phyloP scores from a whole-genome alignment of 1,284 basidiomycete genomes.

The Leucoagaricus sp. region DNA sequence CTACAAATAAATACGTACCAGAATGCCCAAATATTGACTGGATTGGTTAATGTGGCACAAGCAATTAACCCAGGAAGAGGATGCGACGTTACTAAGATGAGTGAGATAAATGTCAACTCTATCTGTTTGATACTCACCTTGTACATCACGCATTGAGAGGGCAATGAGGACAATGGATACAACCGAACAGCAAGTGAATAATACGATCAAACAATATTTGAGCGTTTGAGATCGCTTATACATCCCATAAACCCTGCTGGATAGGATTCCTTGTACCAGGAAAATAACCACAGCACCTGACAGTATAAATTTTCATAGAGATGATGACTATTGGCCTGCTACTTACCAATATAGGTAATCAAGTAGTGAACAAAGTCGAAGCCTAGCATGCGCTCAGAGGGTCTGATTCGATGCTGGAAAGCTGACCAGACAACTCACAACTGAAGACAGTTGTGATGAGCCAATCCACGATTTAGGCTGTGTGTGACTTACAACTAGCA shows the following conservation, averaged over 20 bases:
- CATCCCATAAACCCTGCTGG: neutral
- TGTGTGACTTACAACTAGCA: neutral
- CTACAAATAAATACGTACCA: neutral
- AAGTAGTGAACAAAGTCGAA: neutral
- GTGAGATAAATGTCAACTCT: neutral
- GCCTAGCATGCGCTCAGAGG: neutral
- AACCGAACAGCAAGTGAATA: neutral
- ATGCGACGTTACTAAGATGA: neutral
- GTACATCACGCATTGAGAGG: neutral
- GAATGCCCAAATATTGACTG: neutral
- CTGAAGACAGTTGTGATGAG: neutral
- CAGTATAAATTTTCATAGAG: neutral
- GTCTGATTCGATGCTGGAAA: neutral
- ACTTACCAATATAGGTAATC: neutral
- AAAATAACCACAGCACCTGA: neutral
- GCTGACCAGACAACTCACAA: neutral
- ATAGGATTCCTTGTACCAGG: neutral
- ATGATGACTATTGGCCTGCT: neutral
- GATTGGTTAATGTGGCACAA: neutral
- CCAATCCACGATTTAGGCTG: neutral
- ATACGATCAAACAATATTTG: neutral
- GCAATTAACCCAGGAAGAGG: neutral
- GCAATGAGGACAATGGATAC: neutral
- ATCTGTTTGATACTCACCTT: neutral
- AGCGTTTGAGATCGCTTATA: neutral